Evolutionary conservation across 805 yeast genomes (phyloP).

Genomic region (Sporopachydermia lactativora): DNA sequence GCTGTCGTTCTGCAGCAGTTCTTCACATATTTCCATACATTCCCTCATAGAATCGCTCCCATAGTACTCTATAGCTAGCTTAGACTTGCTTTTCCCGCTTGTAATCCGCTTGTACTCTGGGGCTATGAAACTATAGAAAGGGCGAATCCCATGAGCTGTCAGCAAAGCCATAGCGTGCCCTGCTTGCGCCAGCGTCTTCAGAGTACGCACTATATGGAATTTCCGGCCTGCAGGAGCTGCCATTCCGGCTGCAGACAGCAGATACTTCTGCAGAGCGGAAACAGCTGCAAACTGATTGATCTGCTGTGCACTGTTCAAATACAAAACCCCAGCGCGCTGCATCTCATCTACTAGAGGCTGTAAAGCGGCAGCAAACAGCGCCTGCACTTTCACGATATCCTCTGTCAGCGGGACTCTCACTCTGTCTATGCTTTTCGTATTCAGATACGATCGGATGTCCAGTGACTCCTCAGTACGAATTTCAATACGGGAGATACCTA

Average conservation of each 20-base stretch:
- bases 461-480: slow-evolving; percentile 73
- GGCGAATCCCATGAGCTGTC: slow-evolving; percentile 67
- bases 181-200: slow-evolving; percentile 50
- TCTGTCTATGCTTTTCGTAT: slow-evolving; percentile 45
- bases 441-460: slow-evolving; percentile 73
- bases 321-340: slow-evolving; percentile 46
- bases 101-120: background rate
- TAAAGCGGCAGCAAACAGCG: slow-evolving; percentile 46
- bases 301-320: slow-evolving; percentile 47
- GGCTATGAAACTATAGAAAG: slow-evolving; percentile 51
- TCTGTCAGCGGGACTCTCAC: slow-evolving; percentile 35
- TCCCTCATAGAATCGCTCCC: slow-evolving; percentile 22
- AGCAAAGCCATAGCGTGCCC: slow-evolving; percentile 42
- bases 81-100: slow-evolving; percentile 18
- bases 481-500: slow-evolving; percentile 65
- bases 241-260: slow-evolving; percentile 11
- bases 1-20: slow-evolving; percentile 22
- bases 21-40: slow-evolving; percentile 31
- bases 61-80: slow-evolving; percentile 47
- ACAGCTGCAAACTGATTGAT: slow-evolving; percentile 60
- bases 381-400: slow-evolving; percentile 44
- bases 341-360: slow-evolving; percentile 52
- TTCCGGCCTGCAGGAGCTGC: slow-evolving; percentile 9
- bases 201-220: slow-evolving; percentile 14
- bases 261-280: slow-evolving; percentile 44